Percentiles rank a stretch among this genome's conserved stretches.
Conservation (phyloP, 441 rosid genomes). For the Isatis lusitanica region DNA sequence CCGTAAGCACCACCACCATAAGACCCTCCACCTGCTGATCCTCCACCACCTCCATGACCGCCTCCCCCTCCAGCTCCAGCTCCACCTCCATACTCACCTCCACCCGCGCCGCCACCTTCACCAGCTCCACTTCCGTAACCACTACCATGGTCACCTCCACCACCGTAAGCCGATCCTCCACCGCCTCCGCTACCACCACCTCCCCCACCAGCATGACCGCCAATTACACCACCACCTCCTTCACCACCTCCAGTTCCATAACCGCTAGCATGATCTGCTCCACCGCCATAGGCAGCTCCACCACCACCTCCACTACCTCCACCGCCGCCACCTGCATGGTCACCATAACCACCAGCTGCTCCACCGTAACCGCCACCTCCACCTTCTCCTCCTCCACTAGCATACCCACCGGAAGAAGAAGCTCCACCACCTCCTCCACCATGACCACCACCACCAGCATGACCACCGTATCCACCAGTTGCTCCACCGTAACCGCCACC, state of each 20-base stretch:
- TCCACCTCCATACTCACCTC: conserved; percentile 40
- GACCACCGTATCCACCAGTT: conserved; percentile 43
- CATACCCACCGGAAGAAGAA: conserved; percentile 45
- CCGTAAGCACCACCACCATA: conserved; percentile 50
- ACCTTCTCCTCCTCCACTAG: conserved; percentile 37
- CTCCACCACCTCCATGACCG: conserved; percentile 42
- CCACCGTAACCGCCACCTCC: conserved; percentile 47
- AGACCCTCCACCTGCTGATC: conserved; percentile 38
- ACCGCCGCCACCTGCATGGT: conserved; percentile 45
- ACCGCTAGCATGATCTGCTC: conserved; percentile 33
- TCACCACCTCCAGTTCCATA: conserved; percentile 37
- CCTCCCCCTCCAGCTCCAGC: conserved; percentile 42
- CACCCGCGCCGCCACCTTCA: conserved; percentile 40
- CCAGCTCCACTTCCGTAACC: conserved; percentile 42
- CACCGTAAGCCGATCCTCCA: conserved; percentile 44
- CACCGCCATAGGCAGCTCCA: conserved; percentile 35
- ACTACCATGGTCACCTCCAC: conserved; percentile 48
- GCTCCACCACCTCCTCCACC: conserved; percentile 48
- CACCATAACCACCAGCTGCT: conserved; percentile 41
- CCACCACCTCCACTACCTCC: conserved; percentile 45
- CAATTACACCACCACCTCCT: conserved; percentile 38
- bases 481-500: conserved; percentile 45
- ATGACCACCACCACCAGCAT: conserved; percentile 49
- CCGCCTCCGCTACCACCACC: conserved; percentile 42
- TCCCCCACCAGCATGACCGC: conserved; percentile 40